Evolutionary conservation across 768 basidiomycete species (phyloP).

Genomic region (Dioszegia hungarica): DNA sequence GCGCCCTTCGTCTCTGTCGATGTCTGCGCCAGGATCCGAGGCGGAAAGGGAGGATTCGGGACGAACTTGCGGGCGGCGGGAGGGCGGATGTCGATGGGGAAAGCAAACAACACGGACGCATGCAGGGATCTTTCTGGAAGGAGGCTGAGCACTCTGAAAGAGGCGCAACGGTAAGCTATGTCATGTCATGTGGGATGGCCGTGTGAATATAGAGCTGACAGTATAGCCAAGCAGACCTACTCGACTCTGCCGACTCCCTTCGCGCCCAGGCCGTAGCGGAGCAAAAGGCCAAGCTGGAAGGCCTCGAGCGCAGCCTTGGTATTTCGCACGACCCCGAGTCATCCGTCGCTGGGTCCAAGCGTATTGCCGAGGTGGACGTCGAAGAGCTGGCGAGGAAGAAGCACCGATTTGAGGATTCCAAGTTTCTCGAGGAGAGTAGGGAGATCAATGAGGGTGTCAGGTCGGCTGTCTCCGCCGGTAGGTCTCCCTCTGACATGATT

Average conservation of each 20-base stretch:
- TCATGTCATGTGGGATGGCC: background rate
- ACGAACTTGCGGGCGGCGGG: constrained; percentile 94
- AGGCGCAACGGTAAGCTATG: constrained; percentile 87
- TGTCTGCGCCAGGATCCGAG: constrained; percentile 59
- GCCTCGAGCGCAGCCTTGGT: constrained; percentile 75
- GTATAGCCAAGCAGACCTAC: constrained; percentile 47
- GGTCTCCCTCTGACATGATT: constrained; percentile 24
- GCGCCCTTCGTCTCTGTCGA: background rate
- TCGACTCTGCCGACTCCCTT: constrained; percentile 77
- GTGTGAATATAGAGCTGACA: background rate
- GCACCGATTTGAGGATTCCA: constrained; percentile 83
- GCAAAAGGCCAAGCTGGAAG: constrained; percentile 74
- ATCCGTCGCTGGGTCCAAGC: constrained; percentile 41
- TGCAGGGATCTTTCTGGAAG: constrained; percentile 88
- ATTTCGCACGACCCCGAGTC: constrained; percentile 50
- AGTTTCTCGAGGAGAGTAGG: constrained; percentile 83
- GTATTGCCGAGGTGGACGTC: constrained; percentile 43
- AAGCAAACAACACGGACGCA: constrained; percentile 75
- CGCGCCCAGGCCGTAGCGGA: constrained; percentile 72
- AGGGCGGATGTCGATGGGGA: constrained; percentile 84
- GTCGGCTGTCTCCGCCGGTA: constrained; percentile 80
- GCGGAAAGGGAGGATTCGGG: constrained; percentile 97
- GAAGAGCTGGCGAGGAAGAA: constrained; percentile 57
- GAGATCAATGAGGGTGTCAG: constrained; percentile 88
- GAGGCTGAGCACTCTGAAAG: constrained; percentile 87